phyloP scores from a whole-genome alignment of 306 rosid genomes.

The Fragaria nilgerrensis region DNA sequence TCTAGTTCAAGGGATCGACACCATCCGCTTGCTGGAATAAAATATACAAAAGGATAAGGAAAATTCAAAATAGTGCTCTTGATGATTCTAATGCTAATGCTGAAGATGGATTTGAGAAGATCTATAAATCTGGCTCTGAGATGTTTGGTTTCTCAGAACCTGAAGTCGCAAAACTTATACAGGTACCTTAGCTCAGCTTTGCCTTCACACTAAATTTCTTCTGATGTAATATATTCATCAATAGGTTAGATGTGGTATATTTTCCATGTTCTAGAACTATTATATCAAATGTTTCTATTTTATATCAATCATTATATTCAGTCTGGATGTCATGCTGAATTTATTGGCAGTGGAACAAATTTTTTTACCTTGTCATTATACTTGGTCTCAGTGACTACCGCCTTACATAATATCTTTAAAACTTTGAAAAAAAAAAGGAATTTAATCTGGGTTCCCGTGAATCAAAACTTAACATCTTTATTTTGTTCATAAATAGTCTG shows the following conservation, averaged over 20 bases:
- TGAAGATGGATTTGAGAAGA: constrained; percentile 41
- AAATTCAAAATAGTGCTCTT: constrained; percentile 43
- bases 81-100: constrained; percentile 48
- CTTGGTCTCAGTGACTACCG: neutral
- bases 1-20: constrained; percentile 74
- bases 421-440: neutral
- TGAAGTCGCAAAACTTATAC: constrained; percentile 71
- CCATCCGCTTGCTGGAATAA: constrained; percentile 93
- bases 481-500: neutral
- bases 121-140: constrained; percentile 69
- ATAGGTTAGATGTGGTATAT: neutral
- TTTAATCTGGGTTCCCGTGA: neutral
- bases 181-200: constrained; percentile 42
- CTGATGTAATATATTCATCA: neutral
- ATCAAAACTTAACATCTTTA: neutral
- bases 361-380: neutral
- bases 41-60: constrained; percentile 66
- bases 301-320: neutral
- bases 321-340: neutral
- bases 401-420: neutral
- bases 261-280: neutral
- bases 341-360: neutral
- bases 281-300: neutral
- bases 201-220: constrained; percentile 9
- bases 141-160: constrained; percentile 95